A percentile compares a stretch with the other conserved stretches of the same genome.
These are phyloP conservation scores for Yamadazyma pseudoaaseri DNA, from an alignment of 1,139 yeast species.

Conservation along the genomic window DNA sequence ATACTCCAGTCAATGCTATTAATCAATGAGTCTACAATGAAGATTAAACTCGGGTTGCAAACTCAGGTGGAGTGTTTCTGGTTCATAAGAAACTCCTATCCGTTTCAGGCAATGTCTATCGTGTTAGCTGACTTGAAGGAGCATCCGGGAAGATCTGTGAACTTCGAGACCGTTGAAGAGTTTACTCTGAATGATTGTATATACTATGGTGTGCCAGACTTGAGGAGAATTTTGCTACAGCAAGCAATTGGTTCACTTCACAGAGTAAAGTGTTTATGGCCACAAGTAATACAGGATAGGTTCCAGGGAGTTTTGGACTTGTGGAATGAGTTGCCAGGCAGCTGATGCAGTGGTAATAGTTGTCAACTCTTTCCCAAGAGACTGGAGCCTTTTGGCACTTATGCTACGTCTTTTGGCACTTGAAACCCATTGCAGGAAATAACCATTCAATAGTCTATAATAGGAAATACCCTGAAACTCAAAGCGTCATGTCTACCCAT, in stretches of 20 bases:
- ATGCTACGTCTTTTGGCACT: too few relatives aligned
- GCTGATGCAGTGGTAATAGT: too few relatives aligned
- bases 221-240: not conserved
- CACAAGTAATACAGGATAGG: not conserved
- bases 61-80: constrained; percentile 1
- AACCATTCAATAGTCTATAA: too few relatives aligned
- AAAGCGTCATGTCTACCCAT: too few relatives aligned
- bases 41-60: constrained; percentile 1
- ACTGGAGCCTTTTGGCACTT: too few relatives aligned
- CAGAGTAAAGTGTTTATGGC: constrained; percentile 1
- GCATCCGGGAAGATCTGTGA: not conserved
- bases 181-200: not conserved
- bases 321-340: too few relatives aligned
- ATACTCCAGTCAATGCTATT: constrained; percentile 1
- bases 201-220: not conserved
- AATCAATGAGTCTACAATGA: constrained; percentile 3
- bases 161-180: not conserved
- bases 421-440: too few relatives aligned
- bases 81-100: constrained; percentile 3
- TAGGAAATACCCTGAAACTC: too few relatives aligned
- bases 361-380: too few relatives aligned
- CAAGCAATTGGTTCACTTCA: not conserved
- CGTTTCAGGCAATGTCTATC: constrained; percentile 3
- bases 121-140: not conserved
- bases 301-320: constrained; percentile 1